These are phyloP conservation scores for Cadophora sp. DNA, from an alignment of 2,329 filamentous ascomycete species.

Conservation along the genomic window DNA sequence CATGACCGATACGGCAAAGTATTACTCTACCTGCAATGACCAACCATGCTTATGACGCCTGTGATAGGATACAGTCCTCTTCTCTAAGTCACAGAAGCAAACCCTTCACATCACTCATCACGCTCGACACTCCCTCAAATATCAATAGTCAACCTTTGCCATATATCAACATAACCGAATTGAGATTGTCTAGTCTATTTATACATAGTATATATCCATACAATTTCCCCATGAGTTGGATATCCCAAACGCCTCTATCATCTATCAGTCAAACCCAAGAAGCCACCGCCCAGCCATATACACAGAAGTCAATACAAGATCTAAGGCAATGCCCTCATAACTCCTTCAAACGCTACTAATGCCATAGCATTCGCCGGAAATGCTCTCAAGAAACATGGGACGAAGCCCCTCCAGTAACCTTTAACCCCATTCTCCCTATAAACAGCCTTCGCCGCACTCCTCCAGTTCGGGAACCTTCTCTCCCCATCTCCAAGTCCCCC, in stretches of 20 bases:
- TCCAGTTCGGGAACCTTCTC: slow-evolving; percentile 76
- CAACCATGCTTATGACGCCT: not conserved
- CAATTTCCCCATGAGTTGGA: slow-evolving; percentile 20
- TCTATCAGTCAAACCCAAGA: not conserved
- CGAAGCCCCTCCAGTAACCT: slow-evolving; percentile 92
- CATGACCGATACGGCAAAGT: not conserved
- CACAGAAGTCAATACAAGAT: slow-evolving; percentile 4
- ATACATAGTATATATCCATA: slow-evolving; percentile 5
- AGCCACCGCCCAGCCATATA: not conserved
- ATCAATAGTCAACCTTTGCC: not conserved
- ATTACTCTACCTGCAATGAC: not conserved
- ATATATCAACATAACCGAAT: slow-evolving; percentile 15
- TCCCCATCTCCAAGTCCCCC: slow-evolving; percentile 70
- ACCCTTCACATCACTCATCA: not conserved
- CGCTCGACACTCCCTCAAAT: not conserved
- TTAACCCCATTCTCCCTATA: slow-evolving; percentile 76
- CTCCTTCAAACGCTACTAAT: slow-evolving; percentile 89
- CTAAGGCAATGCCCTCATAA: slow-evolving; percentile 70
- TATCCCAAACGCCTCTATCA: slow-evolving; percentile 21
- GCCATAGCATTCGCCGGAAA: slow-evolving; percentile 97
- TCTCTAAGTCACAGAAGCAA: not conserved
- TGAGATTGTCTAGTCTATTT: slow-evolving; percentile 27
- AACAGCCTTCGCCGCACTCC: slow-evolving; percentile 77
- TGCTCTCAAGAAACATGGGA: slow-evolving; percentile 91
- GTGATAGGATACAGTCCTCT: not conserved